phyloP scores from a whole-genome alignment of 768 basidiomycete genomes.

The Boletus rubropictus region DNA sequence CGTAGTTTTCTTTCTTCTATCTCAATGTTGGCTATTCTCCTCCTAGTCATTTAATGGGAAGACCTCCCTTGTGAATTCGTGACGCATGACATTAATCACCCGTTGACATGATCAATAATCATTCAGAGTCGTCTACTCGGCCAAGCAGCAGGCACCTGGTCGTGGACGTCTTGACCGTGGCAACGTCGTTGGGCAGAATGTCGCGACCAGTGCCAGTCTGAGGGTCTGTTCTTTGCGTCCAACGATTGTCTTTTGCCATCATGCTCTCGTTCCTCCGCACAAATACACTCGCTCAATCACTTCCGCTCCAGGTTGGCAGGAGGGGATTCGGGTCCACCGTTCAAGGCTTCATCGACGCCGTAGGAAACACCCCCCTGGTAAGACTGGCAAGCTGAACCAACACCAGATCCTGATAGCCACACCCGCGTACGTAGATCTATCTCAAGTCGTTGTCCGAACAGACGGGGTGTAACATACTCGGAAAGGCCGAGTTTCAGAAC shows the following conservation, averaged over 20 bases:
- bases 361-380: slow-evolving; percentile 93
- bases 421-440: slow-evolving; percentile 55
- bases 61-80: slow-evolving; percentile 20
- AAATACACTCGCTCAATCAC: slow-evolving; percentile 22
- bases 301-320: slow-evolving; percentile 5
- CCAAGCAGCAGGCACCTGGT: background rate
- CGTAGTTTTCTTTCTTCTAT: slow-evolving; percentile 13
- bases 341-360: slow-evolving; percentile 78
- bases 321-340: slow-evolving; percentile 44
- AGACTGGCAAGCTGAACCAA: slow-evolving; percentile 18
- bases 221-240: background rate
- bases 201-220: slow-evolving; percentile 12
- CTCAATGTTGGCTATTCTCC: slow-evolving; percentile 14
- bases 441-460: slow-evolving; percentile 76
- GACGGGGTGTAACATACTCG: slow-evolving; percentile 78
- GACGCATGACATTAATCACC: slow-evolving; percentile 13
- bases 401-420: slow-evolving; percentile 3
- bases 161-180: background rate
- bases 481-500: slow-evolving; percentile 98
- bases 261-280: slow-evolving; percentile 31
- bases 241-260: background rate
- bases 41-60: slow-evolving; percentile 22
- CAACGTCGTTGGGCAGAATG: slow-evolving; percentile 10
- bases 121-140: slow-evolving; percentile 5
- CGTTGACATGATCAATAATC: slow-evolving; percentile 14